A percentile compares a stretch with the other conserved stretches of the same genome.
These are phyloP conservation scores for Aspergillus homomorphus DNA, from an alignment of 495 filamentous ascomycete species.

Conservation along the genomic window DNA sequence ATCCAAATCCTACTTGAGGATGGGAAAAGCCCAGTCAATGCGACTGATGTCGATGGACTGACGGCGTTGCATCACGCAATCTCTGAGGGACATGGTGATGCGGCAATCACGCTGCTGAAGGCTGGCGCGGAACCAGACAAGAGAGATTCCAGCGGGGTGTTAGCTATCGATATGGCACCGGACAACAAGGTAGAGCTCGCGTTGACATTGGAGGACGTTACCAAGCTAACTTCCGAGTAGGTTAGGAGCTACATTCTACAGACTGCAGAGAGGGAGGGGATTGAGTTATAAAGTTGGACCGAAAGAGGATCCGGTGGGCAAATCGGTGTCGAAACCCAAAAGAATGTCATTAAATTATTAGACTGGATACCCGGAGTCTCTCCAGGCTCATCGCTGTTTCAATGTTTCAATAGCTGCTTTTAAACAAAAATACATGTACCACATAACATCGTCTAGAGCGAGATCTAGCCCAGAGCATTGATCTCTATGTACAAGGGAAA, in stretches of 20 bases:
- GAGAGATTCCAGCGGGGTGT: slow-evolving; percentile 65
- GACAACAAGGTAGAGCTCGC: slow-evolving; percentile 61
- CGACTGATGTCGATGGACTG: slow-evolving; percentile 76
- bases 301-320: not conserved
- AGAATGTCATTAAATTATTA: not conserved
- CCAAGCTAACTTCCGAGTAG: slow-evolving; percentile 34
- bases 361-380: slow-evolving; percentile 8
- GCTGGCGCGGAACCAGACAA: slow-evolving; percentile 81
- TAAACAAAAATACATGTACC: slow-evolving; percentile 7
- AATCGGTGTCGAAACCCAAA: not conserved
- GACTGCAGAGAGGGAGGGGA: slow-evolving; percentile 79
- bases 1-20: slow-evolving; percentile 75
- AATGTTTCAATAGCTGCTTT: slow-evolving; percentile 5
- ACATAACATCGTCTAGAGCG: slow-evolving; percentile 17
- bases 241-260: slow-evolving; percentile 74
- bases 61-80: slow-evolving; percentile 93
- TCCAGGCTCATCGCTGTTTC: not conserved
- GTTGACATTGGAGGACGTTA: not conserved
- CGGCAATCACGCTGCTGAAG: slow-evolving; percentile 76
- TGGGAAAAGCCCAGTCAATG: slow-evolving; percentile 74
- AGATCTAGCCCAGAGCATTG: slow-evolving; percentile 9
- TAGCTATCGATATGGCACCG: slow-evolving; percentile 80
- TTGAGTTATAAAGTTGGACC: slow-evolving; percentile 50
- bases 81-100: slow-evolving; percentile 89
- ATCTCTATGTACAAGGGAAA: slow-evolving; percentile 16